Evolutionary conservation across 2,329 filamentous ascomycete species (phyloP).

Genomic region (Colletotrichum endophyticum): DNA sequence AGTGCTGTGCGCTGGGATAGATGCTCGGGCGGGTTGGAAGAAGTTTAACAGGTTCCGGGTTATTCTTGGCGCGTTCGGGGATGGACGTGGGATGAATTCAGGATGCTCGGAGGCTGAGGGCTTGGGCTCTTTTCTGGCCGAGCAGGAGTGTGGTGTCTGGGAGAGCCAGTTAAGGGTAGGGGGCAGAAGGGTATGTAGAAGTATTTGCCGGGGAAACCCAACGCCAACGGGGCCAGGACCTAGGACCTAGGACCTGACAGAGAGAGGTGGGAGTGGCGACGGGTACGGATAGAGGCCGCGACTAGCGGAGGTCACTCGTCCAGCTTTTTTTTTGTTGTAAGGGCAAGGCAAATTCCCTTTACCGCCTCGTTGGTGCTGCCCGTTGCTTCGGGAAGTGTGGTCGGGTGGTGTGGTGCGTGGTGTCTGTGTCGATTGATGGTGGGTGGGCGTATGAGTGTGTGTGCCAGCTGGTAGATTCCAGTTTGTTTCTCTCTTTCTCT

Average conservation of each 20-base stretch:
- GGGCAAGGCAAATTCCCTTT: not conserved
- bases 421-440: not conserved
- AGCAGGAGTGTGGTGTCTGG: not conserved
- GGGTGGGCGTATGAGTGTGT: not conserved
- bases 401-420: not conserved
- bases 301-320: slow-evolving; percentile 12
- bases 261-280: slow-evolving; percentile 14
- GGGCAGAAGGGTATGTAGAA: not conserved
- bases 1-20: slow-evolving; percentile 9
- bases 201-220: slow-evolving; percentile 9
- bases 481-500: not conserved
- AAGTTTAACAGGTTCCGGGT: slow-evolving; percentile 16
- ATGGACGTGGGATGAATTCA: slow-evolving; percentile 15
- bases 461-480: not conserved
- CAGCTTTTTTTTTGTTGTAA: not conserved
- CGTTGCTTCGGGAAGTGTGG: slow-evolving; percentile 5
- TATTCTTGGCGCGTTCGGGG: slow-evolving; percentile 18
- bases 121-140: slow-evolving; percentile 5
- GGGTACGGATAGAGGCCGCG: slow-evolving; percentile 2
- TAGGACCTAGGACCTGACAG: slow-evolving; percentile 12
- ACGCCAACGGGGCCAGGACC: not conserved
- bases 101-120: slow-evolving; percentile 18
- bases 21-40: slow-evolving; percentile 12
- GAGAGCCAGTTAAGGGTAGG: not conserved
- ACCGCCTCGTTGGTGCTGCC: slow-evolving; percentile 14